Base-by-base conservation (phyloP, 768 basidiomycete species). In the Russula compacta region DNA sequence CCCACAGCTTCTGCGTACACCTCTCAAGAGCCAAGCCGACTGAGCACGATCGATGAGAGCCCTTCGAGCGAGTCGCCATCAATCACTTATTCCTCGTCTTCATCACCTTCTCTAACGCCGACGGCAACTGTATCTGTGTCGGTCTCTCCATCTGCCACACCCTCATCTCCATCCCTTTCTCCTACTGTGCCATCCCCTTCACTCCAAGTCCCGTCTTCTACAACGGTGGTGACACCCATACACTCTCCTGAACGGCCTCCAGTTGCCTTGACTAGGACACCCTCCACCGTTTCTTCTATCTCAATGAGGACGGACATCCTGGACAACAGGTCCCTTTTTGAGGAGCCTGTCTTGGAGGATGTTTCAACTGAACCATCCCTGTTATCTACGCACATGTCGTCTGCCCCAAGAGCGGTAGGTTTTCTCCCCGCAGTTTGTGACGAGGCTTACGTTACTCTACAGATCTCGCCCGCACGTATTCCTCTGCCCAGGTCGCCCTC, bases 281-380 rank as follows among this genome's bases (percentile, higher is more conserved):
- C 69, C n/a, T 72, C 72, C 21, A 56, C 63, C 1, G 59, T 72
- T 17, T 73, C 73, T n/a, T 67, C 69, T 15, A 60, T 70, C 24
- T 69, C 71, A 3, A 68, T 72, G 67, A 64, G 64, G 29, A 68
- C 72, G 1, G 71, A 70, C n/a, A 64, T 69, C n/a, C 54, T 73
- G n/a, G 69, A 68, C 39, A 53, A 64, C 3, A 40, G 65, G 43
- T 69, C 70, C n/a, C 56, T 68, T 42, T 64, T 65, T 38, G 68
- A 68, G 1, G 66, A 63, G 14, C 54, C 65, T 11, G 47, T 69
- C 14, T 63, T 67, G 62, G 63, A 68, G 48, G 75, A 78, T n/a
- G 67, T 76, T 17, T 78, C 81, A 6, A 85, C 84, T 2, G 77
- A 77, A 64, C 83, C 85, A 6, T 81, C 84, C 1, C 71, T 87